Evolutionary conservation across 768 basidiomycete species (phyloP).

Genomic region (Suillus cothurnatus): DNA sequence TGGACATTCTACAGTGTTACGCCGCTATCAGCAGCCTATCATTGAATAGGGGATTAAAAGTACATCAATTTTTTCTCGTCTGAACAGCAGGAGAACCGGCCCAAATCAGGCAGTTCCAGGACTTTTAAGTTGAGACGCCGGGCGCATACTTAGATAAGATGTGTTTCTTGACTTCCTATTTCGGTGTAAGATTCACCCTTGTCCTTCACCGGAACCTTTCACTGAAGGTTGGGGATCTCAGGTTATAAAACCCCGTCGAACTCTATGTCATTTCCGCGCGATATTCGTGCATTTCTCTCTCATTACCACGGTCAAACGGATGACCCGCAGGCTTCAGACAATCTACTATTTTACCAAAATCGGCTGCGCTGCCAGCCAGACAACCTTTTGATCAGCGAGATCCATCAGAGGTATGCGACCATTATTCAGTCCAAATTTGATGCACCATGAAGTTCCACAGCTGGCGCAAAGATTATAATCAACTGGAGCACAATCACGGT

Average conservation of each 20-base stretch:
- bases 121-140: conserved; percentile 1
- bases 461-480: conserved; percentile 64
- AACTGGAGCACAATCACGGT: conserved; percentile 68
- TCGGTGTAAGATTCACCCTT: neutral
- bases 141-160: conserved; percentile 2
- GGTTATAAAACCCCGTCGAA: neutral
- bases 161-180: neutral
- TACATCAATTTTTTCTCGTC: neutral
- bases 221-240: neutral
- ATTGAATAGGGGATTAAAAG: neutral
- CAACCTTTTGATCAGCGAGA: conserved; percentile 59
- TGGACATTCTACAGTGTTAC: neutral
- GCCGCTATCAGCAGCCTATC: neutral
- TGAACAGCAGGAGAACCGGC: neutral
- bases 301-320: conserved; percentile 23
- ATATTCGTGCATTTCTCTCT: conserved; percentile 28
- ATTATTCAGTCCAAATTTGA: neutral
- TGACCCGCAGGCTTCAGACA: conserved; percentile 33
- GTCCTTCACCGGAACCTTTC: neutral
- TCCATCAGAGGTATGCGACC: conserved; percentile 54
- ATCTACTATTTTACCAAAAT: conserved; percentile 66
- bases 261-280: conserved; percentile 19
- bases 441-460: conserved; percentile 36
- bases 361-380: conserved; percentile 60
- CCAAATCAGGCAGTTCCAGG: neutral